Evolutionary conservation across 345 rosid genomes (phyloP).

Genomic region (Populus alba): DNA sequence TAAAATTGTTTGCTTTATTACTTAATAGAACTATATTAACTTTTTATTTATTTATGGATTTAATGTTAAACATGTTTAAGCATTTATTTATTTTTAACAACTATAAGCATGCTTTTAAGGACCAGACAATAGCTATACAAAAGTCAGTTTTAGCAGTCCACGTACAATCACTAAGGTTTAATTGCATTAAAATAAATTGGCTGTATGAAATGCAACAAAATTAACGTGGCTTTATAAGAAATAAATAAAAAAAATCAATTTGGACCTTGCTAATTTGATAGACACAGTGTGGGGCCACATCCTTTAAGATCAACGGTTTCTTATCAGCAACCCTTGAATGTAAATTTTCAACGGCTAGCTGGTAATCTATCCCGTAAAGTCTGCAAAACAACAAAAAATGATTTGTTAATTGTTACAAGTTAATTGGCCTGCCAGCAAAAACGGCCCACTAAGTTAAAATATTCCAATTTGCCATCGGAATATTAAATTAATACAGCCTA

Average conservation of each 20-base stretch:
- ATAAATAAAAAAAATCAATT: background rate
- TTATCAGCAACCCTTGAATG: background rate
- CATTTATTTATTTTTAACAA: too few relatives aligned
- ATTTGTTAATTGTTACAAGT: background rate
- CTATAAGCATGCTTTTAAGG: background rate
- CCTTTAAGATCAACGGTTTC: background rate
- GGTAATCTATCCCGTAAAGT: conserved; percentile 34
- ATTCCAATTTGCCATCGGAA: background rate
- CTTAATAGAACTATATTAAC: background rate
- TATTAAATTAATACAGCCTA: background rate
- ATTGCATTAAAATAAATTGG: background rate
- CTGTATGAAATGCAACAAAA: background rate
- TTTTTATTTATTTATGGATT: background rate
- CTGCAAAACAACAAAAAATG: conserved; percentile 30
- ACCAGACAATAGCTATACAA: background rate
- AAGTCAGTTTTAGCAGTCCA: background rate
- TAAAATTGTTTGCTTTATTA: background rate
- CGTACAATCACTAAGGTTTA: background rate
- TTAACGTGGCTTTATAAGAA: background rate
- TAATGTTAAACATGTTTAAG: background rate
- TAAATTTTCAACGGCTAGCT: conserved; percentile 30
- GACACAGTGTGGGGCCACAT: background rate
- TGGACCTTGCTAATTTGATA: conserved; percentile 1
- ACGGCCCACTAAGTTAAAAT: conserved; percentile 10
- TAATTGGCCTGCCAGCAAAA: conserved; percentile 30